phyloP scores from a whole-genome alignment of 2,329 filamentous ascomycete genomes.

The Colletotrichum caudatum region DNA sequence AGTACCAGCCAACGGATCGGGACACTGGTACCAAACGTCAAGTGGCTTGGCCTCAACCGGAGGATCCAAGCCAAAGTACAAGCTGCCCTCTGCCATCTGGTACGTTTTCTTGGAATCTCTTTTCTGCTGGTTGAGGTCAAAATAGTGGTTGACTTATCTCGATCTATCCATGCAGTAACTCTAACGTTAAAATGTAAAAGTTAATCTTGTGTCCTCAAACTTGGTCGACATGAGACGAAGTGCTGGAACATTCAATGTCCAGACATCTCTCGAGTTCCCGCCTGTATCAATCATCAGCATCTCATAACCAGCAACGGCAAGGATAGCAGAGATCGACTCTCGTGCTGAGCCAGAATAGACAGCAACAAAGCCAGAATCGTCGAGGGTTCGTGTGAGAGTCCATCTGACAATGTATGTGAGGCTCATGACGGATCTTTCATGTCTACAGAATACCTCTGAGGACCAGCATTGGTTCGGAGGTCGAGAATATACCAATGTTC shows the following conservation, averaged over 20 bases:
- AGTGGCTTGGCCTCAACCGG: constrained; percentile 44
- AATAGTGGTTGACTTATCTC: constrained; percentile 69
- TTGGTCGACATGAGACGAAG: constrained; percentile 40
- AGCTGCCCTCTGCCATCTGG: constrained; percentile 50
- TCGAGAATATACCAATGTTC: not conserved
- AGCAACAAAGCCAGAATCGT: constrained; percentile 67
- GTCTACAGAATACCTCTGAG: not conserved
- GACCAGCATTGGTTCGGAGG: not conserved
- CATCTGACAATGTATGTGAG: constrained; percentile 13
- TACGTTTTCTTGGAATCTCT: constrained; percentile 63
- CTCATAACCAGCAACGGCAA: constrained; percentile 66
- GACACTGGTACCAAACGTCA: constrained; percentile 56
- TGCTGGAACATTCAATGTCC: constrained; percentile 30
- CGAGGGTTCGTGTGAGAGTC: not conserved
- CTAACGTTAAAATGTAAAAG: not conserved
- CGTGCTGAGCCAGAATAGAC: constrained; percentile 69
- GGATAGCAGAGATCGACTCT: constrained; percentile 64
- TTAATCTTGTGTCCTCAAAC: constrained; percentile 37
- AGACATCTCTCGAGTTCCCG: constrained; percentile 59
- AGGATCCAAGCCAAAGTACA: constrained; percentile 46
- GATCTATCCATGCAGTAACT: not conserved
- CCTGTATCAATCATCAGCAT: constrained; percentile 70
- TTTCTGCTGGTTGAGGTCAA: constrained; percentile 59
- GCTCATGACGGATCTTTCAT: constrained; percentile 12
- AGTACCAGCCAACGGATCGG: constrained; percentile 61